Conservation (phyloP, 2,329 filamentous ascomycete species). For the Xylaria sp. region DNA sequence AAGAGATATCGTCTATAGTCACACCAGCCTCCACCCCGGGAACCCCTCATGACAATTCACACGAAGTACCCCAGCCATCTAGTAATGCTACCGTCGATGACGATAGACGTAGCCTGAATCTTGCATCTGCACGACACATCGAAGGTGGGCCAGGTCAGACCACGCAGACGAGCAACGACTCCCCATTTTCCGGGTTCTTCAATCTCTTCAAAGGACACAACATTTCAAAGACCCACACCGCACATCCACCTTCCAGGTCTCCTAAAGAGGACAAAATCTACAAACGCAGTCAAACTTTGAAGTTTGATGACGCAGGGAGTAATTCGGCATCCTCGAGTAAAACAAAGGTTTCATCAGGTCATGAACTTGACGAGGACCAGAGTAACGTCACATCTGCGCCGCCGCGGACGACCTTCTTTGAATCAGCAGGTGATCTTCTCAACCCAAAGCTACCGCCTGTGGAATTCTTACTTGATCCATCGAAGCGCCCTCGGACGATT, state of each 20-base stretch:
- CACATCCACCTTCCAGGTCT: slow-evolving; percentile 45
- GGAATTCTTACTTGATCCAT: slow-evolving; percentile 84
- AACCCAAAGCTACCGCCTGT: slow-evolving; percentile 84
- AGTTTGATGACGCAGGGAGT: slow-evolving; percentile 47
- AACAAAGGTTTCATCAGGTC: slow-evolving; percentile 56
- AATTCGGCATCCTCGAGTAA: slow-evolving; percentile 43
- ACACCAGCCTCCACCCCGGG: slow-evolving; percentile 43
- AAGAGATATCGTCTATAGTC: slow-evolving; percentile 34
- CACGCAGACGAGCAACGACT: slow-evolving; percentile 47
- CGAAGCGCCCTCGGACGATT: slow-evolving; percentile 82
- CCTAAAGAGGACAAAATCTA: slow-evolving; percentile 74
- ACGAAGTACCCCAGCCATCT: slow-evolving; percentile 73
- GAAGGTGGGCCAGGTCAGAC: slow-evolving; percentile 37
- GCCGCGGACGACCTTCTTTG: slow-evolving; percentile 90
- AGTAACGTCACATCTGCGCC: slow-evolving; percentile 67
- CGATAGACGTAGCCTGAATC: slow-evolving; percentile 62
- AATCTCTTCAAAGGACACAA: slow-evolving; percentile 73
- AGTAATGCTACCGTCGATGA: slow-evolving; percentile 71
- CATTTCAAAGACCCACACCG: slow-evolving; percentile 51
- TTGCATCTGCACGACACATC: slow-evolving; percentile 43
- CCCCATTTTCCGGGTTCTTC: slow-evolving; percentile 68
- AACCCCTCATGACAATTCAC: slow-evolving; percentile 46
- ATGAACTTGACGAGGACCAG: slow-evolving; percentile 52
- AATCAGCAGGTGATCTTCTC: slow-evolving; percentile 90
- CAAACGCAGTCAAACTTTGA: slow-evolving; percentile 77